Evolutionary conservation across 129 eudicot species (phyloP).

Genomic region (Saussurea involucrata): DNA sequence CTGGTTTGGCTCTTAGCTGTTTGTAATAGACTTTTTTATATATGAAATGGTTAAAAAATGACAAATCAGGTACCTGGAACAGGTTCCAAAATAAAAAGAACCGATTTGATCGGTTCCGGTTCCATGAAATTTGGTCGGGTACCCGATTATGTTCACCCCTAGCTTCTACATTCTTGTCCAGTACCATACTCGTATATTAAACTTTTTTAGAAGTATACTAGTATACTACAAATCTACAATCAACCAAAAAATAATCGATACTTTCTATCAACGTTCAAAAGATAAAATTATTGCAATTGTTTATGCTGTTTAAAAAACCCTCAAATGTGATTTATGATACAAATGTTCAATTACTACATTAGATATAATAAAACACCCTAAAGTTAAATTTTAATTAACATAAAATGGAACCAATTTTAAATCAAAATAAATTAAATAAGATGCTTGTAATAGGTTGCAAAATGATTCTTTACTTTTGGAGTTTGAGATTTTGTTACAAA

Average conservation of each 20-base stretch:
- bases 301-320: background rate
- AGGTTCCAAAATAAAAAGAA: no score
- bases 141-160: no score
- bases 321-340: background rate
- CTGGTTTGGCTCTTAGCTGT: no score
- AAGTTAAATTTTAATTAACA: background rate
- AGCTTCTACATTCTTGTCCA: no score
- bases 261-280: background rate
- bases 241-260: background rate
- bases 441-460: slow-evolving; percentile 12
- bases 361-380: background rate
- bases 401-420: background rate
- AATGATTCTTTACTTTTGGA: slow-evolving; percentile 24
- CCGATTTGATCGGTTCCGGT: no score
- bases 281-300: background rate
- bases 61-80: no score
- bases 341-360: background rate
- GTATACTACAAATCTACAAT: background rate
- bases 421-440: background rate
- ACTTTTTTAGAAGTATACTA: no score
- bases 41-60: no score
- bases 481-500: slow-evolving; percentile 7
- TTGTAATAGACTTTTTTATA: no score
- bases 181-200: no score
- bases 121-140: no score